These are phyloP conservation scores for Malus hybrid DNA, from an alignment of 331 rosid genomes.

Conservation along the genomic window DNA sequence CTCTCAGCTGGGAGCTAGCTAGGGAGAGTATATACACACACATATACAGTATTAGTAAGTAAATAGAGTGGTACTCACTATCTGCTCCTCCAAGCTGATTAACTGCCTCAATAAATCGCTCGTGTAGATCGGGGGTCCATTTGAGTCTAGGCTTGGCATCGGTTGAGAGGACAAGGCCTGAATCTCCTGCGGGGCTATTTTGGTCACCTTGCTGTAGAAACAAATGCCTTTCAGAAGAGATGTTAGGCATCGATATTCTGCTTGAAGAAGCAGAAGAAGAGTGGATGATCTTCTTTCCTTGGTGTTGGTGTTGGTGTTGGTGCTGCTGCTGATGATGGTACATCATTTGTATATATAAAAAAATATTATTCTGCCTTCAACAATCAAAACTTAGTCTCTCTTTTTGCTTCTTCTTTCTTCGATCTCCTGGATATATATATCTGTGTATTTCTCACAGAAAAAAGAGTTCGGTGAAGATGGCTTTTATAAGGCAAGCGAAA, in stretches of 20 bases:
- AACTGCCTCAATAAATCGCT: conserved; percentile 84
- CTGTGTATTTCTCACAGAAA: conserved; percentile 22
- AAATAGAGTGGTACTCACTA: conserved; percentile 43
- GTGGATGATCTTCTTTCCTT: conserved; percentile 53
- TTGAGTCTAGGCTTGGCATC: conserved; percentile 94
- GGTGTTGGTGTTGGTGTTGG: conserved; percentile 23
- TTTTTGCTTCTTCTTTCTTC: not conserved
- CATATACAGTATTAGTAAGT: not conserved
- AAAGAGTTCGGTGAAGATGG: conserved; percentile 24
- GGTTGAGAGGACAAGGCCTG: conserved; percentile 93
- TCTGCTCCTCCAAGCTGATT: conserved; percentile 92
- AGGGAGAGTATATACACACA: too few relatives aligned
- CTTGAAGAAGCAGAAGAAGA: conserved; percentile 64
- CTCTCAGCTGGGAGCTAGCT: too few relatives aligned
- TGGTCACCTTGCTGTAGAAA: conserved; percentile 49
- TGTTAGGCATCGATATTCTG: conserved; percentile 22
- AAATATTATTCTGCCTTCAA: not conserved
- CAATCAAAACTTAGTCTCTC: not conserved
- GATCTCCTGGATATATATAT: too few relatives aligned
- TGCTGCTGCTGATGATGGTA: conserved; percentile 43
- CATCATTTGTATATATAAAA: conserved; percentile 21
- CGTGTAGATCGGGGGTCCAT: conserved; percentile 96
- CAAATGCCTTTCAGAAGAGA: conserved; percentile 69
- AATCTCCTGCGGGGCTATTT: conserved; percentile 58
- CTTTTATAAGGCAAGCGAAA: conserved; percentile 33